A percentile compares a stretch with the other conserved stretches of the same genome.
These are phyloP conservation scores for Globisporangium nagaii DNA, from an alignment of 352 stramenopile species.

Conservation along the genomic window DNA sequence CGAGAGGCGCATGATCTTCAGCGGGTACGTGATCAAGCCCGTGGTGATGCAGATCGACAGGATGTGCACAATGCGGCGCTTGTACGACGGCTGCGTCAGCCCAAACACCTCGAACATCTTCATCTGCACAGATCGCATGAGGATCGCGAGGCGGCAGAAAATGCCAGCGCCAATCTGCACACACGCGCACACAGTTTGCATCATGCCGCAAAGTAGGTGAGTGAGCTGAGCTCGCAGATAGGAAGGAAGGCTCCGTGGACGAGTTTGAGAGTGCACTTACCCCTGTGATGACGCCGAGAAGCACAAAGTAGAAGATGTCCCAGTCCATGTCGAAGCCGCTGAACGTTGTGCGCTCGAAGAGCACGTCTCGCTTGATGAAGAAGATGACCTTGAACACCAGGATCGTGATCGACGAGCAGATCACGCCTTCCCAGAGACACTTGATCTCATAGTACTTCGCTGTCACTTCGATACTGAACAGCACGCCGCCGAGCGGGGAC, in stretches of 20 bases:
- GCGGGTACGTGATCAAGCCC: slow-evolving; percentile 54
- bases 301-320: slow-evolving; percentile 68
- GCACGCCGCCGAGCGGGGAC: slow-evolving; percentile 64
- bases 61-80: slow-evolving; percentile 53
- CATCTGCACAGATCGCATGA: slow-evolving; percentile 39
- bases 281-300: slow-evolving; percentile 60
- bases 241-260: background rate
- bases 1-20: slow-evolving; percentile 67
- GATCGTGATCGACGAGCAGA: slow-evolving; percentile 74
- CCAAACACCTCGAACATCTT: slow-evolving; percentile 50
- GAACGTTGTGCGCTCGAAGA: slow-evolving; percentile 79
- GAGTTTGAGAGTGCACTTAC: slow-evolving; percentile 24
- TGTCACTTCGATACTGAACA: slow-evolving; percentile 85
- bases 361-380: slow-evolving; percentile 61
- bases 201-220: background rate
- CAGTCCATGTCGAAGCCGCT: slow-evolving; percentile 73
- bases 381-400: slow-evolving; percentile 74
- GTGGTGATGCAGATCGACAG: slow-evolving; percentile 57
- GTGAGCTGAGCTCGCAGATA: background rate
- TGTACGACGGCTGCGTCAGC: slow-evolving; percentile 42
- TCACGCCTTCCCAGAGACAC: slow-evolving; percentile 79
- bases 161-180: slow-evolving; percentile 52
- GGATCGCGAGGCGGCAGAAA: slow-evolving; percentile 51
- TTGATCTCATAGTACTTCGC: slow-evolving; percentile 85
- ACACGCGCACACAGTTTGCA: background rate